Conservation (phyloP, 1,284 basidiomycete species). For the Cryptococcus hybrid region DNA sequence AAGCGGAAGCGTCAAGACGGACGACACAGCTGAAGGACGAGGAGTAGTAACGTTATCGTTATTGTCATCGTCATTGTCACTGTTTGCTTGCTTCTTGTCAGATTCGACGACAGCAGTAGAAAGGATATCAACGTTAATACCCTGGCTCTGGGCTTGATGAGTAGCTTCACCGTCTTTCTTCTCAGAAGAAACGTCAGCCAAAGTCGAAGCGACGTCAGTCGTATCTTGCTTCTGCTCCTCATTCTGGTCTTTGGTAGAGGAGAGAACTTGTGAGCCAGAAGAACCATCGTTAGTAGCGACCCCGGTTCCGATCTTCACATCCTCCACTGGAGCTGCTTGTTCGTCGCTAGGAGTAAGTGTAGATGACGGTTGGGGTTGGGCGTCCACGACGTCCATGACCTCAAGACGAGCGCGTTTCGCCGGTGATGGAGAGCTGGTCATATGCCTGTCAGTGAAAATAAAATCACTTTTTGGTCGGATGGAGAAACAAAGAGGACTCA, state of each 20-base stretch:
- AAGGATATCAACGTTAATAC: background rate
- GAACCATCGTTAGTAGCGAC: too few species aligned
- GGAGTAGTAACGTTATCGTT: background rate
- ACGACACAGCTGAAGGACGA: constrained; percentile 5
- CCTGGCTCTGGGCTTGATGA: background rate
- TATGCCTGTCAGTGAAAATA: too few species aligned
- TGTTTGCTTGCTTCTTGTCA: too few species aligned
- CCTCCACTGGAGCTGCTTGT: too few species aligned
- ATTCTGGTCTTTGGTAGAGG: background rate
- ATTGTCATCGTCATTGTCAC: background rate
- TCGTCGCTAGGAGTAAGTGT: too few species aligned
- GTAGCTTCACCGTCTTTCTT: too few species aligned
- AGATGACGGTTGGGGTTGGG: too few species aligned
- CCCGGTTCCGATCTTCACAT: too few species aligned
- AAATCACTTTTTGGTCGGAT: too few species aligned
- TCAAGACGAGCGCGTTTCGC: constrained; percentile 14
- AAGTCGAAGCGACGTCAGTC: background rate
- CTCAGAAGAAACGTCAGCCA: constrained; percentile 1
- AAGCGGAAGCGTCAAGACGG: background rate
- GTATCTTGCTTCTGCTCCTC: background rate
- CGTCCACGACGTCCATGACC: too few species aligned
- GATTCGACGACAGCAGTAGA: too few species aligned
- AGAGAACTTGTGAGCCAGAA: background rate
- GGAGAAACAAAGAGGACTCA: too few species aligned
- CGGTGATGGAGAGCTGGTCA: constrained; percentile 13